Base-by-base conservation (phyloP, 805 yeast species). In the Zygoascus ofunaensis region DNA sequence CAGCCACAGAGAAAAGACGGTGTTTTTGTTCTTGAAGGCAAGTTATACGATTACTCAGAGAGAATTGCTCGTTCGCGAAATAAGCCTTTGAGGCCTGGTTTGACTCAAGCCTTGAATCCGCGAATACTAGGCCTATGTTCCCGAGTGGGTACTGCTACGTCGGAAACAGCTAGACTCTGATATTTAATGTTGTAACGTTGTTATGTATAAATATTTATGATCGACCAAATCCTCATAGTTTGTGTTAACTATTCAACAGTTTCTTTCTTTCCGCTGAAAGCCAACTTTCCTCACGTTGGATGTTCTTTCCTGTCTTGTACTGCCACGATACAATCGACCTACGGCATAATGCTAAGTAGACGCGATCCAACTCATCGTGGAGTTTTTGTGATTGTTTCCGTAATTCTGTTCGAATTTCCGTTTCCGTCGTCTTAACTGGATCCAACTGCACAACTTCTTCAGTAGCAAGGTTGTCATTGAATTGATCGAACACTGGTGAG, bases 41-140 rank as follows among this genome's bases (percentile, higher is more conserved):
- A 51, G 32, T 49, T 65, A 34, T 55, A 55, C 46, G 60, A 59
- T 19, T 51, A 56, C 21, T 53, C 60, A 26, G 63, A 62, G 41
- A 57, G 52, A 30, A 60, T 66, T 26, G 58, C 67, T 2, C 49
- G 52, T 28, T 63, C 60, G 24, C 56, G 70, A 26, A 62, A 65
- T 49, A 64, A 65, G 48, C 60, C 58, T n/a, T 51, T 61, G 14
- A 52, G 65, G 8, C 61, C 59, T 37, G 51, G 54, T 19, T 22
- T 46, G 22, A 46, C 52, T 12, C 53, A 50, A 23, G 46, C 52
- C 2, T 43, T 54, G 33, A 48, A 49, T n/a, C 47, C 45, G 30
- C 52, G 55, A 3, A 43, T 52, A 14, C 40, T 51, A 14, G 47
- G 45, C 17, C 44, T 49, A 8, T 48, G 53, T 21, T 34, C 34